Evolutionary conservation across 345 rosid genomes (phyloP), one percentile per base, ranked within the genome.

Genomic region (Salix purpurea): DNA sequence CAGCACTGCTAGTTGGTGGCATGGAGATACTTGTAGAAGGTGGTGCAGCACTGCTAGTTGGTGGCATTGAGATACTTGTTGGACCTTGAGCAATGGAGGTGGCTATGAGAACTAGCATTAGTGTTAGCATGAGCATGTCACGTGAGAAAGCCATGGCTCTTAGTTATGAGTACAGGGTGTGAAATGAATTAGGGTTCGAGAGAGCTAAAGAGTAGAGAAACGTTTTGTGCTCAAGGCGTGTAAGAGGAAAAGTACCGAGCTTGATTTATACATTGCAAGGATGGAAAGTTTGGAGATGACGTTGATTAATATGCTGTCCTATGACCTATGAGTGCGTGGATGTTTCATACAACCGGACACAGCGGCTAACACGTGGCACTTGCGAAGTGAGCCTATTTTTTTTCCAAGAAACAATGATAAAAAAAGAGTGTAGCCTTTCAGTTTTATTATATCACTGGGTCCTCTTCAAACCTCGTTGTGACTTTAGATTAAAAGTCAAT

Each of bases 51-150:
- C 23, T 1, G 37, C 61, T 15, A 32, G 58, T 1, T 12, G 26
- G 39, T 46, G 2, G 86, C 42, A 69, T 48, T 21, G 83, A 34
- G 36, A 36, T 36, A 36, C 37, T 2, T 4, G 83, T 28, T 4
- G 87, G 85, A 54, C 72, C 75, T 74, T 80, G 88, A 67, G 81
- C 88, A n/a, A 79, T 54, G 71, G 86, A 69, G 37, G 48, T 65
- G 10, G 80, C 56, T 32, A 70, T 24, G 14, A 79, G 26, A 58
- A 77, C 78, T 0, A 87, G 75, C 15, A 67, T 56, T 34, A 84
- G 28, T 56, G 74, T 19, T 21, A 77, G 15, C 58, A 65, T 34
- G 39, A 87, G 84, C 84, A 85, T 79, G 84, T 80, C 81, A 77
- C 79, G 72, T 56, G 82, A 64, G 70, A 42, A 42, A 83, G 84